Conservation (phyloP, 2,329 filamentous ascomycete species). For the Neofusicoccum laricinum region DNA sequence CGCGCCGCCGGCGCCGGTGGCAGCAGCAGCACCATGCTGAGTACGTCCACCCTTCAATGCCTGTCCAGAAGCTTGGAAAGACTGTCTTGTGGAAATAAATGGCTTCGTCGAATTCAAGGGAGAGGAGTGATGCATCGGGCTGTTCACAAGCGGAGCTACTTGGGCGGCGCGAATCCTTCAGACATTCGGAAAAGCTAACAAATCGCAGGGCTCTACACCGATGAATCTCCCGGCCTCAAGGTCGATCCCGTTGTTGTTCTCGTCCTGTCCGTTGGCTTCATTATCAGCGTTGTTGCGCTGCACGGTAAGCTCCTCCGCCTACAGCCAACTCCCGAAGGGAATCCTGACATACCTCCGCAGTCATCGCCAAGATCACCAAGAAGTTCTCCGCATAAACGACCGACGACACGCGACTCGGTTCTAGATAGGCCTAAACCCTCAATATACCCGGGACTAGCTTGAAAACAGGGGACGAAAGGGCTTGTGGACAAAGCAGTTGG, state of each 20-base stretch:
- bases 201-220: conserved; percentile 85
- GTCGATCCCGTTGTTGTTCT: conserved; percentile 97
- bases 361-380: conserved; percentile 18
- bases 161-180: no score
- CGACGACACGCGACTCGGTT: background rate
- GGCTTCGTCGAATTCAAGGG: no score
- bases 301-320: conserved; percentile 69
- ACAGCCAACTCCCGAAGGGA: background rate
- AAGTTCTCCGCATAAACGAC: conserved; percentile 16
- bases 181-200: conserved; percentile 22
- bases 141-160: no score
- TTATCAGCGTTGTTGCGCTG: conserved; percentile 95
- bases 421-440: background rate
- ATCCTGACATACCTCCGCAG: background rate
- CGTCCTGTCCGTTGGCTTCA: conserved; percentile 94
- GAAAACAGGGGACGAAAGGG: background rate
- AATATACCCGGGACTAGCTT: background rate
- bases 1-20: conserved; percentile 91
- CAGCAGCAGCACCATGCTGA: conserved; percentile 97
- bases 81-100: no score
- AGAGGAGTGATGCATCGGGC: no score
- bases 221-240: conserved; percentile 95
- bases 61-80: no score
- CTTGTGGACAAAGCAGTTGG: background rate
- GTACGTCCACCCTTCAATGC: conserved; percentile 55